Conservation (phyloP, 768 basidiomycete species). For the Tylopilus sp. region DNA sequence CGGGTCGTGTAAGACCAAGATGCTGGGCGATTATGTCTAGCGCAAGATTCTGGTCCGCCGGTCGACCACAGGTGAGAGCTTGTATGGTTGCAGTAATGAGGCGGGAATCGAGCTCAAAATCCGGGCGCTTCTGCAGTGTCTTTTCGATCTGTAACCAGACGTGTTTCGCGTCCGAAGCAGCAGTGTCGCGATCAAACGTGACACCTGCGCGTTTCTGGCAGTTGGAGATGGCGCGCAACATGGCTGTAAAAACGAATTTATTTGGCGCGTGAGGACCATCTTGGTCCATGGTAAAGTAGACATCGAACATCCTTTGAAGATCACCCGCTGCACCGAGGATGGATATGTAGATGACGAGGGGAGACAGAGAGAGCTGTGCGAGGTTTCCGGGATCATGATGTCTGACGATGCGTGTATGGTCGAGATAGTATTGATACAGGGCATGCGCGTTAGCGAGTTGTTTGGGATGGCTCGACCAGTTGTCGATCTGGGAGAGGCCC, state of each 20-base stretch:
- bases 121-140: constrained; percentile 40
- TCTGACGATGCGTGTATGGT: constrained; percentile 48
- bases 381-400: constrained; percentile 43
- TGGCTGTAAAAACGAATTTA: constrained; percentile 57
- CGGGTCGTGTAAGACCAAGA: constrained; percentile 54
- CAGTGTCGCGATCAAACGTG: constrained; percentile 34
- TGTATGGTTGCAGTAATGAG: constrained; percentile 50
- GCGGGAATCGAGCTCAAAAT: constrained; percentile 51
- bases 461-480: constrained; percentile 57
- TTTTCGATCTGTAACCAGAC: constrained; percentile 68
- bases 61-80: constrained; percentile 52
- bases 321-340: constrained; percentile 59
- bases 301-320: constrained; percentile 69
- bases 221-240: constrained; percentile 51
- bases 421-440: constrained; percentile 56
- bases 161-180: constrained; percentile 62
- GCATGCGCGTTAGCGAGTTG: constrained; percentile 61
- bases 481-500: constrained; percentile 57
- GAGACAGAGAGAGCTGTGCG: constrained; percentile 43
- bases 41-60: constrained; percentile 61
- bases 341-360: constrained; percentile 60
- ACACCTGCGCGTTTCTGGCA: constrained; percentile 18
- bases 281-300: constrained; percentile 66
- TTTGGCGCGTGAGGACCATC: constrained; percentile 62
- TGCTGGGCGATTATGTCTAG: constrained; percentile 61